phyloP scores from a whole-genome alignment of 805 yeast species.

The Groenewaldozyma tartarivorans region DNA sequence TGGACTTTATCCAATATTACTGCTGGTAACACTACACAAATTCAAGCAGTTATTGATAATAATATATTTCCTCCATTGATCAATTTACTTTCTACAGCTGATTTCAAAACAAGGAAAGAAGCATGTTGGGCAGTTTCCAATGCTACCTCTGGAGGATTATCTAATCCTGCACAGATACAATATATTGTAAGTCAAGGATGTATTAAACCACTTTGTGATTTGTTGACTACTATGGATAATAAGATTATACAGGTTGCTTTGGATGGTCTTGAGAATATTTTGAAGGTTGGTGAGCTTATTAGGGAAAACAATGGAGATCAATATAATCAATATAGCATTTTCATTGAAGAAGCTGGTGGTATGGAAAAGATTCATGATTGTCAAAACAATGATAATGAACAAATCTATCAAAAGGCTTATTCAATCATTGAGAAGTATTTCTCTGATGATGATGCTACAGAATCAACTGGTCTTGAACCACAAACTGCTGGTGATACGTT shows the following conservation, averaged over 20 bases:
- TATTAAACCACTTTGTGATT: conserved; percentile 93
- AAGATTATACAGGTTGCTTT: conserved; percentile 90
- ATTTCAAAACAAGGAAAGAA: conserved; percentile 93
- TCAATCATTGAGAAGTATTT: conserved; percentile 85
- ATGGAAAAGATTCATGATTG: conserved; percentile 92
- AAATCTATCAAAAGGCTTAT: conserved; percentile 85
- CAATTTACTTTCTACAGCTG: conserved; percentile 68
- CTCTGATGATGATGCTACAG: conserved; percentile 63
- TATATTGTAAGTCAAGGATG: conserved; percentile 92
- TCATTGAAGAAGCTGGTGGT: conserved; percentile 96
- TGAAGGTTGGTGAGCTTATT: conserved; percentile 90
- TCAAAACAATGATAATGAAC: conserved; percentile 85
- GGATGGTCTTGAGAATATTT: conserved; percentile 88
- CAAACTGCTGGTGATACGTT: conserved; percentile 77
- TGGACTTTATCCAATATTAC: conserved; percentile 98
- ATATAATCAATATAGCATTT: conserved; percentile 80
- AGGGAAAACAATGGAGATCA: conserved; percentile 62
- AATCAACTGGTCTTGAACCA: conserved; percentile 51
- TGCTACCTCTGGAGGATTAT: conserved; percentile 91
- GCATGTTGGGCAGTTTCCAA: conserved; percentile 99
- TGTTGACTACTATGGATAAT: conserved; percentile 78
- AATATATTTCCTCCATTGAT: conserved; percentile 88
- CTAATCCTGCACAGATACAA: conserved; percentile 86
- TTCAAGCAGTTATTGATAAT: conserved; percentile 92
- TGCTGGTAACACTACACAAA: conserved; percentile 92